A percentile compares a stretch with the other conserved stretches of the same genome.
Evolutionary conservation across 1,284 basidiomycete genomes (phyloP).

Genomic region (Porodaedalea pini): DNA sequence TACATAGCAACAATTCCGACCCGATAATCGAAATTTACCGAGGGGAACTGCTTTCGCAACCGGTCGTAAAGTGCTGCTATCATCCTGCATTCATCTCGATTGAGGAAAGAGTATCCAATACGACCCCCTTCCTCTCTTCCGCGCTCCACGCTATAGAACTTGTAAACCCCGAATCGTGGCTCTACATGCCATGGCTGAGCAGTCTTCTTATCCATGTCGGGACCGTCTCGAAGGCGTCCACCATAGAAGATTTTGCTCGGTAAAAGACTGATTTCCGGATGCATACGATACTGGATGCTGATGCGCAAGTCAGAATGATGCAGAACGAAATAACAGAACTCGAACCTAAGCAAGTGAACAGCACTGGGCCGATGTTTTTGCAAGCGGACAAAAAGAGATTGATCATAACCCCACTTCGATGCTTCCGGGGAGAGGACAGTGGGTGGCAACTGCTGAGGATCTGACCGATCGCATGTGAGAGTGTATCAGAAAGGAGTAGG

Average conservation of each 20-base stretch:
- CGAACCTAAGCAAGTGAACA: constrained; percentile 87
- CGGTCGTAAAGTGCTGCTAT: constrained; percentile 80
- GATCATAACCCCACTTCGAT: constrained; percentile 77
- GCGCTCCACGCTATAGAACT: constrained; percentile 77
- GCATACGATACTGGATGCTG: constrained; percentile 99
- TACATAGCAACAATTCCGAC: constrained; percentile 97
- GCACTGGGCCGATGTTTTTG: constrained; percentile 75
- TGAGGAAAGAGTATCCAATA: constrained; percentile 74
- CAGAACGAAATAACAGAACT: not conserved
- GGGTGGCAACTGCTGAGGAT: constrained; percentile 96
- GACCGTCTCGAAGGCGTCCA: constrained; percentile 80
- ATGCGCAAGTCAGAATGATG: constrained; percentile 18
- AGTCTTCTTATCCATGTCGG: constrained; percentile 84
- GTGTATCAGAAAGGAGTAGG: not conserved
- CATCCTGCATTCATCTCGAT: constrained; percentile 72
- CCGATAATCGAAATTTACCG: constrained; percentile 67
- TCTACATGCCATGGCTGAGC: constrained; percentile 83
- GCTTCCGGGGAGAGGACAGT: constrained; percentile 93
- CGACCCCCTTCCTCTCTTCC: constrained; percentile 51
- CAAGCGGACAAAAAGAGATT: constrained; percentile 91
- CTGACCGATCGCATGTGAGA: constrained; percentile 37
- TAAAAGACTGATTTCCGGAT: constrained; percentile 89
- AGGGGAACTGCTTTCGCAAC: constrained; percentile 63
- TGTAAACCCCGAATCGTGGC: constrained; percentile 81
- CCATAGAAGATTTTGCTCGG: constrained; percentile 92